Evolutionary conservation across 2,329 filamentous ascomycete genomes (phyloP).

Genomic region (Claviceps monticola): DNA sequence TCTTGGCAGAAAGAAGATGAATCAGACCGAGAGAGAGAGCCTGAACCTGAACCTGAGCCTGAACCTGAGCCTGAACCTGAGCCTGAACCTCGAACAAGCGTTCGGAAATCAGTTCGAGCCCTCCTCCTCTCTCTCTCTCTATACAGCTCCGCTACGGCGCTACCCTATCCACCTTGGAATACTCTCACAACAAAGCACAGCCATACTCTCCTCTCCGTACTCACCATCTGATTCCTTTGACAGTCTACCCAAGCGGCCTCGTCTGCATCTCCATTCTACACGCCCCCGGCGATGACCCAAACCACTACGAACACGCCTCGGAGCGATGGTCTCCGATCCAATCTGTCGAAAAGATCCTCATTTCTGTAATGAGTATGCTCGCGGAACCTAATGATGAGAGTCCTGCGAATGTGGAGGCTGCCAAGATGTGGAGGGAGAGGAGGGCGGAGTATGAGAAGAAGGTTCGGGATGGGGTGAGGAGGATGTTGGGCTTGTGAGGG

Average conservation of each 20-base stretch:
- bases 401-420: slow-evolving; percentile 89
- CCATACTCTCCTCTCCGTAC: not conserved
- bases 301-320: slow-evolving; percentile 92
- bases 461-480: slow-evolving; percentile 70
- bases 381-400: slow-evolving; percentile 95
- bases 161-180: too few relatives aligned
- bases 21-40: too few relatives aligned
- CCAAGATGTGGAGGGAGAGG: slow-evolving; percentile 87
- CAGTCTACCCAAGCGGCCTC: slow-evolving; percentile 81
- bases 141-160: too few relatives aligned
- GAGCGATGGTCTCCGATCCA: slow-evolving; percentile 96
- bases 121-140: too few relatives aligned
- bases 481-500: slow-evolving; percentile 57
- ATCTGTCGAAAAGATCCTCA: slow-evolving; percentile 93
- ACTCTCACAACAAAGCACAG: too few relatives aligned
- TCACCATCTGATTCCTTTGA: not conserved
- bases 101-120: too few relatives aligned
- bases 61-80: too few relatives aligned
- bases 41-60: too few relatives aligned
- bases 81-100: too few relatives aligned
- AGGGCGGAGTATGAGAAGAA: slow-evolving; percentile 72
- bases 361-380: slow-evolving; percentile 96
- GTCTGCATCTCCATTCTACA: slow-evolving; percentile 99
- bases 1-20: too few relatives aligned
- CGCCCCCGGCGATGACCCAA: slow-evolving; percentile 89